phyloP scores from a whole-genome alignment of 352 stramenopile species.

The Lagenidium sp. region DNA sequence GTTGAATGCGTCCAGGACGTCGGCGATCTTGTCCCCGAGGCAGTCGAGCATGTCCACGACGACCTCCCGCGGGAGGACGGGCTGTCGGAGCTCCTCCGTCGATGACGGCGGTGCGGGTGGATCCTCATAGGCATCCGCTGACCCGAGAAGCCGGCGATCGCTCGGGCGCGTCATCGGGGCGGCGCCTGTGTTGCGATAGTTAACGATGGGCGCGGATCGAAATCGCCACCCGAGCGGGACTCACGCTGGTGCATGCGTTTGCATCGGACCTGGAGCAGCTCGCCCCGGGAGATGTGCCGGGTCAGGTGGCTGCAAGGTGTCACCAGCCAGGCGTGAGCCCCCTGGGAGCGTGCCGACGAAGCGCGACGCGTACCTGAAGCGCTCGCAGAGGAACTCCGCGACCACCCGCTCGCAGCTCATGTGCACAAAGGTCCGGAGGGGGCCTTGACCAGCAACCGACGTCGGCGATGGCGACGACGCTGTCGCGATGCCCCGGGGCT shows the following conservation, averaged over 20 bases:
- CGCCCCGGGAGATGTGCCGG: constrained; percentile 35
- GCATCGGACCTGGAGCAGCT: constrained; percentile 46
- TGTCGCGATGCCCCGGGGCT: not conserved
- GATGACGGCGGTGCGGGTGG: not conserved
- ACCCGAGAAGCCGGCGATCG: not conserved
- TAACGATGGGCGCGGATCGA: too few relatives aligned
- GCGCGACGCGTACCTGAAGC: constrained; percentile 30
- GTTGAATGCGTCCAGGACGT: constrained; percentile 50
- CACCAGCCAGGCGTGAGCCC: too few relatives aligned
- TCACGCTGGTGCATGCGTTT: constrained; percentile 20
- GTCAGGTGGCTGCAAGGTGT: too few relatives aligned
- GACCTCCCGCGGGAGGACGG: constrained; percentile 14
- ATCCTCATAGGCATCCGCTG: not conserved
- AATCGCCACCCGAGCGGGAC: not conserved
- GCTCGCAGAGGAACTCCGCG: constrained; percentile 48
- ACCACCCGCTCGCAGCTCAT: constrained; percentile 37
- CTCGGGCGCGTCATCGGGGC: not conserved
- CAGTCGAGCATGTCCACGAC: constrained; percentile 54
- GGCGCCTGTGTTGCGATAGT: too few relatives aligned
- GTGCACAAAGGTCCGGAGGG: constrained; percentile 13
- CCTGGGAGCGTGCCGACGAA: too few relatives aligned
- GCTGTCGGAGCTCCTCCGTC: not conserved
- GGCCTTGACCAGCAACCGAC: too few relatives aligned
- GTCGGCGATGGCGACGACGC: not conserved
- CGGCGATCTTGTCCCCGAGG: constrained; percentile 45